phyloP scores from a whole-genome alignment of 495 filamentous ascomycete genomes.

The Lepidopterella palustris region DNA sequence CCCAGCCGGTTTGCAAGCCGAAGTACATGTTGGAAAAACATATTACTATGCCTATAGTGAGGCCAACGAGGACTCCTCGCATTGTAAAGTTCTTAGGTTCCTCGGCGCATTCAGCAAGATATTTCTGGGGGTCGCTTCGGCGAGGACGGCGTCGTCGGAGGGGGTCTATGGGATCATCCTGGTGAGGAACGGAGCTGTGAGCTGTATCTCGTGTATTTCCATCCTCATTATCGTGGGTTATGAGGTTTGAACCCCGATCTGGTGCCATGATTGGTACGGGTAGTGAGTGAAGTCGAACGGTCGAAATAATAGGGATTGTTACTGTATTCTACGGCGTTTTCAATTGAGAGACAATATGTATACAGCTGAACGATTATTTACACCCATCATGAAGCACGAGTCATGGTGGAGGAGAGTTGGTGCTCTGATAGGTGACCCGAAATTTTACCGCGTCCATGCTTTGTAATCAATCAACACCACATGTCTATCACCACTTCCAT shows the following conservation, averaged over 20 bases:
- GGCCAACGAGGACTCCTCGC: conserved; percentile 71
- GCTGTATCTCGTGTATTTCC: not conserved
- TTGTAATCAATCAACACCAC: conserved; percentile 11
- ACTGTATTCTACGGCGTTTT: not conserved
- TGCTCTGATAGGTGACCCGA: too few species aligned
- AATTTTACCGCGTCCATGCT: not conserved
- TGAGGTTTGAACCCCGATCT: conserved; percentile 14
- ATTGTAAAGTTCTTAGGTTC: conserved; percentile 66
- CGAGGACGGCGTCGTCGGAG: not conserved
- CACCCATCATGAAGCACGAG: not conserved
- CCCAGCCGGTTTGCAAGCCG: conserved; percentile 94
- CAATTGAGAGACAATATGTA: not conserved
- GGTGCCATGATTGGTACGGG: conserved; percentile 17
- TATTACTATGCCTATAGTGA: conserved; percentile 80
- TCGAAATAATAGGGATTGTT: not conserved
- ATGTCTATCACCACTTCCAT: not conserved
- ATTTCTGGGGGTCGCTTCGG: conserved; percentile 5
- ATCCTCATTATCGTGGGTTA: not conserved
- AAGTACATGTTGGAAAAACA: conserved; percentile 98
- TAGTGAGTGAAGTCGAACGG: not conserved
- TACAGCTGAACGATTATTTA: too few species aligned
- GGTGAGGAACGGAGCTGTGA: not conserved
- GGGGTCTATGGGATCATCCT: conserved; percentile 4
- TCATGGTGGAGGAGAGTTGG: not conserved
- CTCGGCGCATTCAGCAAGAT: conserved; percentile 18